Percentiles rank a stretch among this genome's conserved stretches.
phyloP scores from a whole-genome alignment of 1,284 basidiomycete genomes.

The Cryptococcus depauperatus region DNA sequence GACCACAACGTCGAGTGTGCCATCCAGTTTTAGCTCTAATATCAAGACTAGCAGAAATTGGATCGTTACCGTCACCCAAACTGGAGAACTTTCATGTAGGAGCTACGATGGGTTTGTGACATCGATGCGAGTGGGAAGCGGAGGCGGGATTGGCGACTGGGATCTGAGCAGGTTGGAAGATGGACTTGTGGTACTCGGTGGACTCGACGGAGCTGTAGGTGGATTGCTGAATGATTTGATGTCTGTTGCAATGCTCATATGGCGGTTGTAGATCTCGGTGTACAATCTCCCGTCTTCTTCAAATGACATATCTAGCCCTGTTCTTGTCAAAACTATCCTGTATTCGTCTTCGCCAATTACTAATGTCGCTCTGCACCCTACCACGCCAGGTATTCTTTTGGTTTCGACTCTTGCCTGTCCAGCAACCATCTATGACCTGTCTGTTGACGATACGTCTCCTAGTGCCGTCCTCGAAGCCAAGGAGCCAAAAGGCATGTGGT shows the following conservation, averaged over 20 bases:
- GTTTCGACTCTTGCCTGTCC: constrained; percentile 19
- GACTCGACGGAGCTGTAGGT: constrained; percentile 31
- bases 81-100: constrained; percentile 29
- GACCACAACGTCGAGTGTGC: constrained; percentile 12
- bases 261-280: constrained; percentile 13
- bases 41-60: constrained; percentile 33
- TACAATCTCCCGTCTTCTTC: constrained; percentile 12
- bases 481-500: constrained; percentile 37
- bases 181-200: constrained; percentile 25
- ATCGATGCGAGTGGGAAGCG: constrained; percentile 25
- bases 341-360: constrained; percentile 26
- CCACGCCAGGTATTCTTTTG: constrained; percentile 38
- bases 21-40: constrained; percentile 22
- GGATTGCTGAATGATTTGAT: neutral
- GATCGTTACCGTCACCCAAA: constrained; percentile 27
- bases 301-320: neutral
- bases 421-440: constrained; percentile 38
- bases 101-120: constrained; percentile 12
- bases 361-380: constrained; percentile 42
- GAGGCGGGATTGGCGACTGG: constrained; percentile 35
- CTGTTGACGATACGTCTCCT: constrained; percentile 11
- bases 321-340: constrained; percentile 11
- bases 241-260: neutral
- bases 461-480: constrained; percentile 17
- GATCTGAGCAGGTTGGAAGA: constrained; percentile 34